Conservation (phyloP, 2,329 filamentous ascomycete species). For the Trichoderma endophyticum region DNA sequence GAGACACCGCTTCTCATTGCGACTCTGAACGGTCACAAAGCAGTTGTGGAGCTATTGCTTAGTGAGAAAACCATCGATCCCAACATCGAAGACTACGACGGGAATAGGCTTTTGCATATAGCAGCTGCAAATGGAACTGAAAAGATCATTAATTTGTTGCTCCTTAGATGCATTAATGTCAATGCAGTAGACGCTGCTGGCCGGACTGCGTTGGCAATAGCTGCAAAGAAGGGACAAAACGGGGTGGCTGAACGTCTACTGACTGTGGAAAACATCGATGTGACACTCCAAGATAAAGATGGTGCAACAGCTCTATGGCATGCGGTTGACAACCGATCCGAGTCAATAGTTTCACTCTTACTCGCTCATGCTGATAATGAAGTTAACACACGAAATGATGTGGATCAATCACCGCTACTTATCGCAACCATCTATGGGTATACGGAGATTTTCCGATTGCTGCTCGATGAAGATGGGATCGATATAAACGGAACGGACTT, state of each 20-base stretch:
- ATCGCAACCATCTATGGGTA: neutral
- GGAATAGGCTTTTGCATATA: neutral
- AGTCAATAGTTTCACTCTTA: neutral
- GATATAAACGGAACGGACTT: neutral
- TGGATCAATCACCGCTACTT: neutral
- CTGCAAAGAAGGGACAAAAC: neutral
- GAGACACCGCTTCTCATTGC: neutral
- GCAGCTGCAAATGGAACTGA: no score
- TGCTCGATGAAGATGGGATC: neutral
- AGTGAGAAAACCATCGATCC: neutral
- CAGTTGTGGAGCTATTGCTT: neutral
- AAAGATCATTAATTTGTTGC: no score
- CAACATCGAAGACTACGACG: neutral
- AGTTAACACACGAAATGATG: neutral
- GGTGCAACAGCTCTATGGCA: neutral
- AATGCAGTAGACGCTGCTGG: neutral
- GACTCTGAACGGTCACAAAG: neutral
- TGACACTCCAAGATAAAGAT: neutral
- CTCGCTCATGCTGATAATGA: neutral
- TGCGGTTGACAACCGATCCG: neutral
- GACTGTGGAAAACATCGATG: no score
- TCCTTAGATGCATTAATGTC: neutral
- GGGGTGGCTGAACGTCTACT: no score
- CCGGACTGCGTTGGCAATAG: neutral
- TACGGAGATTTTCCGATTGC: neutral